Percentiles rank a stretch among this genome's conserved stretches.
Conservation (phyloP, 257 asterid genomes). For the Nicotiana knightiana region DNA sequence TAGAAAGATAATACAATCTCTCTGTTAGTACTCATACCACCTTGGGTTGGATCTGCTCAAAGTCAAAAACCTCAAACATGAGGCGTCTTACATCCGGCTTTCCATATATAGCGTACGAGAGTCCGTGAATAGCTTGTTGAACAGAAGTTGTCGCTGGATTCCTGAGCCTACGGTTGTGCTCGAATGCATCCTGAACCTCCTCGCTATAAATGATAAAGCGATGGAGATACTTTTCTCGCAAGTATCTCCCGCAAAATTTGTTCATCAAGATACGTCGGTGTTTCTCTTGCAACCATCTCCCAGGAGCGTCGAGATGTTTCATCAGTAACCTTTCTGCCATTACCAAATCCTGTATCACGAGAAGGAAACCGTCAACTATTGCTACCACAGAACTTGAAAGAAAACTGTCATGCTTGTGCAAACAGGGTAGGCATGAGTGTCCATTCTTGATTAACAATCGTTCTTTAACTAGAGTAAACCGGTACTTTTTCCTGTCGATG, state of each 20-base stretch:
- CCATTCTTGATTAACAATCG: background rate
- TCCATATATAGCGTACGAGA: slow-evolving; percentile 76
- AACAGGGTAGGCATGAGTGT: background rate
- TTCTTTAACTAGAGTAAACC: background rate
- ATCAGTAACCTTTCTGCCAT: slow-evolving; percentile 93
- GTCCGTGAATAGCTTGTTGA: slow-evolving; percentile 96
- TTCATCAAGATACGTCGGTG: slow-evolving; percentile 84
- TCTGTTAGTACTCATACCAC: slow-evolving; percentile 11
- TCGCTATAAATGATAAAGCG: slow-evolving; percentile 77
- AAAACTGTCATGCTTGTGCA: background rate
- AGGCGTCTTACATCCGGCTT: slow-evolving; percentile 95
- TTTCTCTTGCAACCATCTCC: slow-evolving; percentile 82
- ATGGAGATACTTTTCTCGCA: slow-evolving; percentile 84
- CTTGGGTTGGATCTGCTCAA: slow-evolving; percentile 90
- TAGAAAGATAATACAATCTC: background rate
- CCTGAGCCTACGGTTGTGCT: slow-evolving; percentile 85
- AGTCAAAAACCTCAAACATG: slow-evolving; percentile 96
- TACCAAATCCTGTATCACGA: slow-evolving; percentile 66
- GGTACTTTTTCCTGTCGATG: background rate
- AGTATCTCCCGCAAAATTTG: slow-evolving; percentile 86
- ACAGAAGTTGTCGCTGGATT: slow-evolving; percentile 95
- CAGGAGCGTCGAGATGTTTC: slow-evolving; percentile 98
- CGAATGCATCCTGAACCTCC: slow-evolving; percentile 78
- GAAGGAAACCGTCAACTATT: background rate
- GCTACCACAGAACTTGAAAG: background rate